A percentile compares a stretch with the other conserved stretches of the same genome.
Evolutionary conservation across 768 basidiomycete genomes (phyloP).

Genomic region (Rhodocollybia butyracea): DNA sequence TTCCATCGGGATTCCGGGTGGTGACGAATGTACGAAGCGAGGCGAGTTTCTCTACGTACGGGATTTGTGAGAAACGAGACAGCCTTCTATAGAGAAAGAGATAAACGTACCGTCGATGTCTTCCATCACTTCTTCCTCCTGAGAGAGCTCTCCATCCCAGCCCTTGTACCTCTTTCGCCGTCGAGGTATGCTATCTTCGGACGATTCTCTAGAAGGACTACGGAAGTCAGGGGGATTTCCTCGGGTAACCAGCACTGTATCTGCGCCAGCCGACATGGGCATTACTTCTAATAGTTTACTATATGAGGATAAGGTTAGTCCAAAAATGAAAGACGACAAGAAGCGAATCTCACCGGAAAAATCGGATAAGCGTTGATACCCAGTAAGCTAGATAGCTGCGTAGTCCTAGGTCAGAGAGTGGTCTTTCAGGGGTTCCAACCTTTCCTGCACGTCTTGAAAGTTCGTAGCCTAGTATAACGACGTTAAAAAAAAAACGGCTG

Average conservation of each 20-base stretch:
- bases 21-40: slow-evolving; percentile 57
- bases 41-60: slow-evolving; percentile 50
- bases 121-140: slow-evolving; percentile 33
- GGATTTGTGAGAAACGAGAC: slow-evolving; percentile 1
- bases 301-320: slow-evolving; percentile 38
- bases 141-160: slow-evolving; percentile 67
- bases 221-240: slow-evolving; percentile 6
- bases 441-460: slow-evolving; percentile 77
- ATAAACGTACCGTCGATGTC: slow-evolving; percentile 36
- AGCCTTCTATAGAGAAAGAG: not conserved
- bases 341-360: slow-evolving; percentile 57
- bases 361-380: slow-evolving; percentile 80
- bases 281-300: slow-evolving; percentile 3
- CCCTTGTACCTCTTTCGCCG: slow-evolving; percentile 59
- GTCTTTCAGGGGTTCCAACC: slow-evolving; percentile 91
- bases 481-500: not conserved
- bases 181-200: slow-evolving; percentile 27
- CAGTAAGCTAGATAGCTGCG: slow-evolving; percentile 89
- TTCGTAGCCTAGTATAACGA: slow-evolving; percentile 97
- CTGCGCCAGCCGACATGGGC: not conserved
- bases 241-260: not conserved
- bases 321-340: slow-evolving; percentile 18
- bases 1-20: slow-evolving; percentile 57
- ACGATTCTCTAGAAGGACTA: slow-evolving; percentile 3
- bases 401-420: slow-evolving; percentile 89